phyloP scores from a whole-genome alignment of 1,139 yeast species.

The Groenewaldozyma auringiensis region DNA sequence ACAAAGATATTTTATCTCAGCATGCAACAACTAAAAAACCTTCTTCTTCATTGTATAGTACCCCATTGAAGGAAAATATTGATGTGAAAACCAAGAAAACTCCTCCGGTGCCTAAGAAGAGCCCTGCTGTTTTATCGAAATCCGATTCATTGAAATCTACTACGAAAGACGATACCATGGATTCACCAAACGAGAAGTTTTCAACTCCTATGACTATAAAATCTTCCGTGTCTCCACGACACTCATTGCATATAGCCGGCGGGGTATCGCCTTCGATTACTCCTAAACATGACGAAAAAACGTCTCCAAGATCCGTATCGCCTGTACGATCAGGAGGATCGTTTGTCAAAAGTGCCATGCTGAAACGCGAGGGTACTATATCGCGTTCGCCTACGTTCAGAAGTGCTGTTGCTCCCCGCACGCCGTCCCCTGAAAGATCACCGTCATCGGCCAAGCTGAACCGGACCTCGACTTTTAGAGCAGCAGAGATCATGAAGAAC shows the following conservation, averaged over 20 bases:
- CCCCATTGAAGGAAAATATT: not conserved
- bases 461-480: not conserved
- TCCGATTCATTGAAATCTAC: not conserved
- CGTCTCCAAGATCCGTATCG: no score
- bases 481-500: not conserved
- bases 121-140: not conserved
- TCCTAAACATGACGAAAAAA: no score
- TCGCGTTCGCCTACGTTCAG: slow-evolving; percentile 6
- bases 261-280: no score
- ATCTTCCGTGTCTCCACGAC: not conserved
- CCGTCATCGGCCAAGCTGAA: not conserved
- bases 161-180: not conserved
- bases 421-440: slow-evolving; percentile 1
- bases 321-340: slow-evolving; percentile 25
- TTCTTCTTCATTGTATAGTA: not conserved
- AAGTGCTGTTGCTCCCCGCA: not conserved
- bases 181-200: slow-evolving; percentile 4
- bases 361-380: slow-evolving; percentile 22
- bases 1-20: not conserved
- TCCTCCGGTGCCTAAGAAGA: slow-evolving; percentile 2
- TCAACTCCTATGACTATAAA: not conserved
- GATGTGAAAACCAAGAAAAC: not conserved
- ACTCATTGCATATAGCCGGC: not conserved
- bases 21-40: not conserved
- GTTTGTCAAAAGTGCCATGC: slow-evolving; percentile 28